Evolutionary conservation across 805 yeast species (phyloP), one percentile per base, ranked within the genome.

Genomic region (Metschnikowia hibisci): DNA sequence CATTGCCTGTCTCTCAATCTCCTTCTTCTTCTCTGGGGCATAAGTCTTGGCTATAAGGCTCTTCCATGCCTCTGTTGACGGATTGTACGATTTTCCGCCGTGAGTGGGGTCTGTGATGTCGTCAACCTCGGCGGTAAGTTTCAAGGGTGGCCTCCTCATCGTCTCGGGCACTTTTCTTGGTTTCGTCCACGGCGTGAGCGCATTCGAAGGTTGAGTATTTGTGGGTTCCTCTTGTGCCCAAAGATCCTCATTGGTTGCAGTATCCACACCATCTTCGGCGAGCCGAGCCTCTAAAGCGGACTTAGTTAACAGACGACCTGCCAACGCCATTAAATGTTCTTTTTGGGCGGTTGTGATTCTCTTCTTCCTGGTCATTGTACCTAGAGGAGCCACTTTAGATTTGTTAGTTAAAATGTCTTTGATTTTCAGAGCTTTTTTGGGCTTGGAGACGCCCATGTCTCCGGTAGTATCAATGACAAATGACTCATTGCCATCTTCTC

Each of bases 61-160:
- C 54, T 80, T 80, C 99, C 99, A 93, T 22, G 85, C 79, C 43
- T 82, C 84, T 50, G 82, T 70, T 10, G 91, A 76, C 20, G 99
- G 99, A 60, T 93, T 93, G 60, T 88, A 93, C 2, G 98, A 90
- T 61, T 84, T 86, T 43, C 98, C 98, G 2, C 83, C 93, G 54
- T 83, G 82, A 10, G 96, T 89, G 14, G 25, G 18, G 32, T 27
- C 32, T 3, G 81, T 32, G 32, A 35, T 39, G 32, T 57, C 55
- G 8, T 57, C 54, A 11, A 51, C 44, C 2, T 53, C 62, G 14
- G 72, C 81, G 36, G 66, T 73, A 13, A 87, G 76, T 32, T 55
- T 54, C n/a, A 81, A 60, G 1, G 95, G 82, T 3, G 67, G 67
- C 26, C 66, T 62, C 36, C 62, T 69, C 51, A 81, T 54, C 2